Evolutionary conservation across 805 yeast species (phyloP).

Genomic region (Pichia kluyveri): DNA sequence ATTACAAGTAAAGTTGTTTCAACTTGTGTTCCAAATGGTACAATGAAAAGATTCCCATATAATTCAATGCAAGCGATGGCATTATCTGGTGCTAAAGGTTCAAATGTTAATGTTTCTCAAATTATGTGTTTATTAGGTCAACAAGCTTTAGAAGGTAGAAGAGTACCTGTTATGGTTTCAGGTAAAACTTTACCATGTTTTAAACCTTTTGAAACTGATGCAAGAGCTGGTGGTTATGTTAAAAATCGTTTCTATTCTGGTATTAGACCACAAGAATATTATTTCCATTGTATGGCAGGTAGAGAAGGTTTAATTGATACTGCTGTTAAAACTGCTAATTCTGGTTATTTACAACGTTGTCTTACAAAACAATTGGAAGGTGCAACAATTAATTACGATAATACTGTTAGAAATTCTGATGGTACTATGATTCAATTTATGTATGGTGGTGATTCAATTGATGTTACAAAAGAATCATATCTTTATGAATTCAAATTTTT

Average conservation of each 20-base stretch:
- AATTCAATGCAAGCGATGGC: slow-evolving; percentile 99
- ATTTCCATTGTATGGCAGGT: slow-evolving; percentile 99
- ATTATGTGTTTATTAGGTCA: slow-evolving; percentile 99
- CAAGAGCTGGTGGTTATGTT: slow-evolving; percentile 97
- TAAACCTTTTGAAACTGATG: slow-evolving; percentile 93
- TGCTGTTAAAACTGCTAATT: slow-evolving; percentile 96
- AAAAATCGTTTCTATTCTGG: slow-evolving; percentile 97
- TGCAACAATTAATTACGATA: slow-evolving; percentile 88
- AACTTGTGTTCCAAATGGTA: slow-evolving; percentile 91
- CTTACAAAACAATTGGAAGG: slow-evolving; percentile 97
- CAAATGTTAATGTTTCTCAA: slow-evolving; percentile 96
- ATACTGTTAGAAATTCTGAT: slow-evolving; percentile 91
- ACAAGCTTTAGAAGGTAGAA: slow-evolving; percentile 97
- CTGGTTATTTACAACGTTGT: slow-evolving; percentile 98
- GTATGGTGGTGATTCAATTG: slow-evolving; percentile 96
- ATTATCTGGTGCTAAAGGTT: slow-evolving; percentile 97
- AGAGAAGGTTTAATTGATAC: slow-evolving; percentile 99
- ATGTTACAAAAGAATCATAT: slow-evolving; percentile 89
- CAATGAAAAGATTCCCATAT: slow-evolving; percentile 90
- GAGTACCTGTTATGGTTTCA: slow-evolving; percentile 98
- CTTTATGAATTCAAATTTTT: slow-evolving; percentile 92
- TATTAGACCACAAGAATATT: slow-evolving; percentile 95
- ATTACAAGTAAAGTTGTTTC: slow-evolving; percentile 93
- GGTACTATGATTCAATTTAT: slow-evolving; percentile 90
- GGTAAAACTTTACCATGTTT: slow-evolving; percentile 97